Evolutionary conservation across 2,329 filamentous ascomycete genomes (phyloP), one percentile per base, ranked within the genome.

Genomic region (Aspergillus pseudotamarii): DNA sequence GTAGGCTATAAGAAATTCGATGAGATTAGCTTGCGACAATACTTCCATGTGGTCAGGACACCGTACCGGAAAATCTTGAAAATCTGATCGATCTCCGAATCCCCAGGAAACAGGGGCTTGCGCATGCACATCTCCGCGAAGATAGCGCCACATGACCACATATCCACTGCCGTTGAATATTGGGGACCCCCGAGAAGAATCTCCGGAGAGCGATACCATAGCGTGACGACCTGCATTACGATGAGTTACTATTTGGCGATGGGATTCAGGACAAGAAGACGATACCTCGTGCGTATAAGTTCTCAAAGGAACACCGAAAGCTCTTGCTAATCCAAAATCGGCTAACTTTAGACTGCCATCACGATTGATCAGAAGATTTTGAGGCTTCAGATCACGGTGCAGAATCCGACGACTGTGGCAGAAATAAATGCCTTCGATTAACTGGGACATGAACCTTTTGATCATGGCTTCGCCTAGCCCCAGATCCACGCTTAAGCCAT

Each of bases 71-170:
- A 97, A 76, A 90, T 96, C 82, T 94, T 95, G 85, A 96, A 96
- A 75, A 96, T 96, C 79, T 96, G 92, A 74, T 96, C 92, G 79
- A 96, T 96, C 76, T 96, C 92, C 6, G 92, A 95, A 77, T 97
- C 93, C 62, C 93, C 93, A 12, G 93, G 93, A 83, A 97, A 97
- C 51, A 97, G 84, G 6, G 93, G 93, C 81, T 96, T 96, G 73
- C 92, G 88, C 1, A 93, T 97, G 80, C 92, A 96, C 94, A 97
- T 97, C 80, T 97, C 93, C 10, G 94, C 93, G 78, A 97, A 96
- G 79, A 97, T 97, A 78, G 93, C 95, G 65, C 93, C 93, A 57
- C 94, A 89, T 34, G 92, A 95, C 93, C 93, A 97, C 91, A 97
- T 97, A 75, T 97, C 93, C 46, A 97, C 93, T 61, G 93, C 93